A percentile compares a stretch with the other conserved stretches of the same genome.
Conservation (phyloP, 257 asterid genomes). For the Osmanthus fragrans region DNA sequence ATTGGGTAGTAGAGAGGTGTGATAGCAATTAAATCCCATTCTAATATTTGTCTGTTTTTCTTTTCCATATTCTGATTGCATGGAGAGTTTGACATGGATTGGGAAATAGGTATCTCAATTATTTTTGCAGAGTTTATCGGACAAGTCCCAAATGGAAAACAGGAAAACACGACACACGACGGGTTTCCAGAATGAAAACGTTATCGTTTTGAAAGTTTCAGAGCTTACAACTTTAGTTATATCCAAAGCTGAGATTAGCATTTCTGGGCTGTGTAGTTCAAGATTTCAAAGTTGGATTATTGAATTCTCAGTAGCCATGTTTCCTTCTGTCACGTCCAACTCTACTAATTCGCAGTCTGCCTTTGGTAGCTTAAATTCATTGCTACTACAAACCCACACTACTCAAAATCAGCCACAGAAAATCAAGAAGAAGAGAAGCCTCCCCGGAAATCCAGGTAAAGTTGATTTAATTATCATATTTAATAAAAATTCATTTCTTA, state of each 20-base stretch:
- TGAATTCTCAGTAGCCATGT: constrained; percentile 36
- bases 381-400: constrained; percentile 25
- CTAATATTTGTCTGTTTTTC: too few relatives aligned
- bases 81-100: constrained; percentile 19
- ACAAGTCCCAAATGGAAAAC: too few relatives aligned
- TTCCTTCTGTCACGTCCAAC: constrained; percentile 43
- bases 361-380: constrained; percentile 42
- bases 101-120: constrained; percentile 28
- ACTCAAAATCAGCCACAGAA: constrained; percentile 28
- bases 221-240: too few relatives aligned
- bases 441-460: constrained; percentile 85
- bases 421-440: constrained; percentile 76
- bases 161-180: too few relatives aligned
- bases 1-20: constrained; percentile 20
- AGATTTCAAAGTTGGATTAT: constrained; percentile 13
- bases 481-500: too few relatives aligned
- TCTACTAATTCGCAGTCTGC: constrained; percentile 41
- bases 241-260: too few relatives aligned
- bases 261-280: background rate
- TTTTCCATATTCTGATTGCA: constrained; percentile 20
- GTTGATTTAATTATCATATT: background rate
- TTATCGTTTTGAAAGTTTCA: too few relatives aligned
- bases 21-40: too few relatives aligned
- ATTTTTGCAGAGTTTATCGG: constrained; percentile 13
- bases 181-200: too few relatives aligned